These are phyloP conservation scores for Arthrobotrys sinensis DNA, from an alignment of 2,329 filamentous ascomycete genomes.

Conservation along the genomic window DNA sequence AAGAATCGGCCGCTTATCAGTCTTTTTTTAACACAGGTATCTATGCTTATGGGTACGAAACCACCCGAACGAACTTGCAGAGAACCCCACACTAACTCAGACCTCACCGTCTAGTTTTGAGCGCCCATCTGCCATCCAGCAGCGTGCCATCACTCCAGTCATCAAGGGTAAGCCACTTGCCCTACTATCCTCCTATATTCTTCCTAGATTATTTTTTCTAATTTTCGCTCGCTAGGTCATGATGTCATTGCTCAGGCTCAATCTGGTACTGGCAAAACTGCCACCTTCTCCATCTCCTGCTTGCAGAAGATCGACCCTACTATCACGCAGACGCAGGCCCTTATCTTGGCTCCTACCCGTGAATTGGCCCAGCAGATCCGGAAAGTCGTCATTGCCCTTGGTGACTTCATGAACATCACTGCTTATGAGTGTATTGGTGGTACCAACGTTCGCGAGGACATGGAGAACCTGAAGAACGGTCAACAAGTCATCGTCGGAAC, in stretches of 20 bases:
- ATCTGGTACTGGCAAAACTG: conserved; percentile 99
- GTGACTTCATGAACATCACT: conserved; percentile 99
- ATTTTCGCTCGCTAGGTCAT: conserved; percentile 75
- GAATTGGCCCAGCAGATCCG: conserved; percentile 99
- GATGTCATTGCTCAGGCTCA: conserved; percentile 99
- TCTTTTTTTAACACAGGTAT: conserved; percentile 74
- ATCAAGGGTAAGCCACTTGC: conserved; percentile 84
- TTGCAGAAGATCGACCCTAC: conserved; percentile 98
- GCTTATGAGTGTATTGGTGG: conserved; percentile 99
- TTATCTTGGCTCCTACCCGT: conserved; percentile 97
- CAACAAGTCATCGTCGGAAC: conserved; percentile 98
- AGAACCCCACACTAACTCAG: conserved; percentile 46
- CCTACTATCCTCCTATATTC: conserved; percentile 39
- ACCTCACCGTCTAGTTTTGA: conserved; percentile 79
- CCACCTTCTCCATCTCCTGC: conserved; percentile 98
- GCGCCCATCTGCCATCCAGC: conserved; percentile 99
- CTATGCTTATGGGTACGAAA: conserved; percentile 83
- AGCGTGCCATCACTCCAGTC: conserved; percentile 99
- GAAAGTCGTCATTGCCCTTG: conserved; percentile 98
- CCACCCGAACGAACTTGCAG: conserved; percentile 5
- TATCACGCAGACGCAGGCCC: conserved; percentile 96
- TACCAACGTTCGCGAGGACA: conserved; percentile 97
- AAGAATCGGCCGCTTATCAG: background rate
- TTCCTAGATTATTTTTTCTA: background rate
- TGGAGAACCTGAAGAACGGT: conserved; percentile 96